phyloP scores from a whole-genome alignment of 129 eudicot species.

The Chrysanthemum seticuspe region DNA sequence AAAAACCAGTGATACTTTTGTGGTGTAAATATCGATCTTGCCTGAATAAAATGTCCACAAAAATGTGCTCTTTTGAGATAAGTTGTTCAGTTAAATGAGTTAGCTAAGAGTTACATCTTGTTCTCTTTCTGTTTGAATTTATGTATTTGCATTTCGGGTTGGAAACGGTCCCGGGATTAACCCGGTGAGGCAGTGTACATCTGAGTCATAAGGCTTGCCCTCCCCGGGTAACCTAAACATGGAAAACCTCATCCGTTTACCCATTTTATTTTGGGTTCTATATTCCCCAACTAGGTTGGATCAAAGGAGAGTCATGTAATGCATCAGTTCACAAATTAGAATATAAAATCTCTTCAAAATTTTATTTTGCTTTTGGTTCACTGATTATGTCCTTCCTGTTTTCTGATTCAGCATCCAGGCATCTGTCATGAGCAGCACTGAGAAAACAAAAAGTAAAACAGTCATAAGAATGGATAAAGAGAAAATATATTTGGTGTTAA shows the following conservation, averaged over 20 bases:
- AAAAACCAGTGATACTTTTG: not conserved
- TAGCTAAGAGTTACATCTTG: not conserved
- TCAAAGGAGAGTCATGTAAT: no score
- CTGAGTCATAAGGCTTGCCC: no score
- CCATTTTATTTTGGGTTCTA: no score
- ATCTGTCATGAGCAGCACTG: slow-evolving; percentile 89
- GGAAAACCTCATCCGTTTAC: no score
- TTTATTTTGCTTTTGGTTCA: not conserved
- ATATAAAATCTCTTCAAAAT: not conserved
- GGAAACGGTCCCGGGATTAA: no score
- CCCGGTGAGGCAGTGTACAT: no score
- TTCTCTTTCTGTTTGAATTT: not conserved
- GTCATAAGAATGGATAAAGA: slow-evolving; percentile 81
- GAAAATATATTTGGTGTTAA: slow-evolving; percentile 67
- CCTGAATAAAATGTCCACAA: not conserved
- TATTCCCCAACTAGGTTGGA: no score
- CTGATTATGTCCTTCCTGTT: slow-evolving; percentile 6
- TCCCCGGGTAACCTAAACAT: no score
- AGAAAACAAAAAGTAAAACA: slow-evolving; percentile 73
- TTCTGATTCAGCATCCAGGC: slow-evolving; percentile 68
- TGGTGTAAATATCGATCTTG: not conserved
- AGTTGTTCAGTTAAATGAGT: not conserved
- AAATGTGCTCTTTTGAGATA: not conserved
- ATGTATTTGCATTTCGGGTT: not conserved
- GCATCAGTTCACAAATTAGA: not conserved